Evolutionary conservation across 164 flowering plant species (phyloP), one percentile per base, ranked within the genome.

Genomic region (Vitis riparia): DNA sequence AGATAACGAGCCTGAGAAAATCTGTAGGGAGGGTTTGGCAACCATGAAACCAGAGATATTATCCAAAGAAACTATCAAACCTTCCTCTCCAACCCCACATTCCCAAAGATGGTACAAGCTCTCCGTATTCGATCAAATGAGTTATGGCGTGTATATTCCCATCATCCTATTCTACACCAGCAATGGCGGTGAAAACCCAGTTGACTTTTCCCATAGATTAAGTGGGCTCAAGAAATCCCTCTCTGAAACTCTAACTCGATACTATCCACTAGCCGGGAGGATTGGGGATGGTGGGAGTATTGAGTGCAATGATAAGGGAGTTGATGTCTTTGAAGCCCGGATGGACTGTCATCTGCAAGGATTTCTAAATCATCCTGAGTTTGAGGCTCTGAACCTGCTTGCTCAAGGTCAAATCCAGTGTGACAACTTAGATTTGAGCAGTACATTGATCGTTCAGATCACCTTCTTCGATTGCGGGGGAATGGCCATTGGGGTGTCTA

Each of bases 51-150:
- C 58, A 8, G 70, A 76, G n/a, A 63, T 66, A 5, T 55, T 65
- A 7, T 52, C 72, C 2, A 73, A 12, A 61, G 70, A 75, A 69
- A 62, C 50, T 62, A 60, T 81, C 32, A 79, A 73, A 50, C 86
- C 86, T 1, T 78, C 76, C 14, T 70, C 72, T n/a, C 81, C 86
- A 60, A 80, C 84, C 0, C 81, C 84, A 19, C 14, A 52, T 5
- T 63, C 72, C 71, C 69, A 67, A 1, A 72, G 29, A 64, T 61
- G 0, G 23, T 71, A 50, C 74, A 74, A 70, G 23, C 63, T 83
- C 50, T 83, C 82, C 11, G 9, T 72, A 15, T 37, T 77, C 1
- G 84, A 83, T 53, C 84, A 83, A 48, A 13, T 80, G 17, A 2
- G 55, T 44, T 81, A 81, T 11, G 30, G 50, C 0, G 0, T 55